These are phyloP conservation scores for Aspergillus ruber DNA, from an alignment of 2,329 filamentous ascomycete species.

Conservation along the genomic window DNA sequence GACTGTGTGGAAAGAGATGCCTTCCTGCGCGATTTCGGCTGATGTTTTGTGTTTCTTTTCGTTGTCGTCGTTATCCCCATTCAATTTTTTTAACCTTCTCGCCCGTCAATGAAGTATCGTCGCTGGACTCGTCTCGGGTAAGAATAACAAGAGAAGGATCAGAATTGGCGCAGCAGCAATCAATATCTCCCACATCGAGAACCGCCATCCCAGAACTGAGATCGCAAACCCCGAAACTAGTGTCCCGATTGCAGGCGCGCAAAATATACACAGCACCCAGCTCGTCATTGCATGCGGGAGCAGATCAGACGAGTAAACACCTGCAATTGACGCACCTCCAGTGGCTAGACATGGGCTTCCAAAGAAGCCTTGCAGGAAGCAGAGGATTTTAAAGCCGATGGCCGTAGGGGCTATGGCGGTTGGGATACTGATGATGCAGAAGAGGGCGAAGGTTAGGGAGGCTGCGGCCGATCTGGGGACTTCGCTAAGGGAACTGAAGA, in stretches of 20 bases:
- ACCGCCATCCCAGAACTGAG: slow-evolving; percentile 26
- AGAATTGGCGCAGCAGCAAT: slow-evolving; percentile 43
- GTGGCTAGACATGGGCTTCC: slow-evolving; percentile 58
- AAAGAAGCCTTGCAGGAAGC: slow-evolving; percentile 60
- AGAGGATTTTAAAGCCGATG: slow-evolving; percentile 55
- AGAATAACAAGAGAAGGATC: slow-evolving; percentile 53
- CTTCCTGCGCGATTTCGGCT: neutral
- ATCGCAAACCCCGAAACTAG: slow-evolving; percentile 57
- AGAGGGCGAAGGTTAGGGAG: slow-evolving; percentile 60
- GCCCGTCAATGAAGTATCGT: slow-evolving; percentile 59
- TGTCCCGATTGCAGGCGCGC: slow-evolving; percentile 54
- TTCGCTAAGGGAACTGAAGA: slow-evolving; percentile 62
- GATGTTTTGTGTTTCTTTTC: neutral
- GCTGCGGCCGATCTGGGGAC: slow-evolving; percentile 58
- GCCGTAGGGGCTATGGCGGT: slow-evolving; percentile 56
- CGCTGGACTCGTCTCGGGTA: slow-evolving; percentile 57
- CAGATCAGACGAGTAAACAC: slow-evolving; percentile 48
- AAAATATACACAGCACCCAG: slow-evolving; percentile 46
- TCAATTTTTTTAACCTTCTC: slow-evolving; percentile 47
- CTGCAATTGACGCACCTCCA: slow-evolving; percentile 40
- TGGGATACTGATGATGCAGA: slow-evolving; percentile 58
- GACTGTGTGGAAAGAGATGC: slow-evolving; percentile 14
- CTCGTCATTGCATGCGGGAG: slow-evolving; percentile 54
- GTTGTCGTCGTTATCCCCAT: neutral
- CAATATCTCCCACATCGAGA: slow-evolving; percentile 15